phyloP scores from a whole-genome alignment of 1,139 yeast species.

The Wickerhamomyces sp. region DNA sequence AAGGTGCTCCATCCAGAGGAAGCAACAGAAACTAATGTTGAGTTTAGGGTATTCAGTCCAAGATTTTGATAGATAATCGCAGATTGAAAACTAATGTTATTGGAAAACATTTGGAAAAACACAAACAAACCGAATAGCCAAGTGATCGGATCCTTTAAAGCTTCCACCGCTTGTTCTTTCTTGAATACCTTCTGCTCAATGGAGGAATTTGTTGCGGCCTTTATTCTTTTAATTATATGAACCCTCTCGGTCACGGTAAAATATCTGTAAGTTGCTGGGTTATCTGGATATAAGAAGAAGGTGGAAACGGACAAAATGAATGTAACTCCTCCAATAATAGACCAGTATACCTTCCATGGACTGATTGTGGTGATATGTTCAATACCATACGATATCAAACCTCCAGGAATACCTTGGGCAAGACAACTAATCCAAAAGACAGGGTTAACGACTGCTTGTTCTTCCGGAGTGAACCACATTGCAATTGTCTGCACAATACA shows the following conservation, averaged over 20 bases:
- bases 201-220: constrained; percentile 49
- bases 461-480: constrained; percentile 43
- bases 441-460: constrained; percentile 44
- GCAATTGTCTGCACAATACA: constrained; percentile 48
- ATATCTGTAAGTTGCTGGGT: constrained; percentile 44
- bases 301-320: constrained; percentile 40
- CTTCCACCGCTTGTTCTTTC: constrained; percentile 45
- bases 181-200: constrained; percentile 39
- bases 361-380: constrained; percentile 28
- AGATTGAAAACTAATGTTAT: constrained; percentile 39
- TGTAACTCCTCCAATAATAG: constrained; percentile 44
- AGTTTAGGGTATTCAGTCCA: constrained; percentile 27
- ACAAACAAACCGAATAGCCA: constrained; percentile 41
- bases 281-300: constrained; percentile 44
- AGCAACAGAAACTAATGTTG: constrained; percentile 30
- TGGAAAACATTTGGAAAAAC: constrained; percentile 33
- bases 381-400: constrained; percentile 46
- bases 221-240: constrained; percentile 43
- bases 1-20: constrained; percentile 28
- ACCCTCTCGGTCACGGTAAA: constrained; percentile 45
- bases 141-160: constrained; percentile 42
- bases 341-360: constrained; percentile 44
- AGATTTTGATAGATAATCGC: constrained; percentile 33
- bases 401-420: constrained; percentile 40
- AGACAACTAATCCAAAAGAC: constrained; percentile 47